Evolutionary conservation across 2,329 filamentous ascomycete genomes (phyloP).

Genomic region (Colletotrichum sp.): DNA sequence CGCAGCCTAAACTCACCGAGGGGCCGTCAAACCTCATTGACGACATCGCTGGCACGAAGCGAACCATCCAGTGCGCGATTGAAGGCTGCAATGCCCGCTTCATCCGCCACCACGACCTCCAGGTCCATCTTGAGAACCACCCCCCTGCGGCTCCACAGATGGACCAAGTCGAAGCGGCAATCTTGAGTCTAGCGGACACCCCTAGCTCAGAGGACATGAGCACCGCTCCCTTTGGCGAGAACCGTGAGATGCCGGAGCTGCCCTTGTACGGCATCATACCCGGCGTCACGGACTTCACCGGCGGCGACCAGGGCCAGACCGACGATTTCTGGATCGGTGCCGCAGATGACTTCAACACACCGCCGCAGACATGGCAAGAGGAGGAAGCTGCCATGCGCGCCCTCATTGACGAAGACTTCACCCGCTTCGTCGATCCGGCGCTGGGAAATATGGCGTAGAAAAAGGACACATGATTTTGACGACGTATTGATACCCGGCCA

Average conservation of each 20-base stretch:
- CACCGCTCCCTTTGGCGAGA: background rate
- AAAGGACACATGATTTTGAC: background rate
- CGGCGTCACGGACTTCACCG: slow-evolving; percentile 1
- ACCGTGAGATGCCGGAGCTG: slow-evolving; percentile 20
- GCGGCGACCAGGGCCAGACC: background rate
- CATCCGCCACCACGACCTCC: slow-evolving; percentile 54
- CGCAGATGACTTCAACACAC: slow-evolving; percentile 32
- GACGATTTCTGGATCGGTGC: slow-evolving; percentile 35
- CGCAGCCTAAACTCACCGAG: slow-evolving; percentile 27
- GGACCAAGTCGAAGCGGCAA: slow-evolving; percentile 19
- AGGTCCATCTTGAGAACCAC: slow-evolving; percentile 46
- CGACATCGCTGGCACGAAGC: slow-evolving; percentile 47
- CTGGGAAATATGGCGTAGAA: slow-evolving; percentile 1
- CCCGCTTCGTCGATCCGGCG: slow-evolving; percentile 18
- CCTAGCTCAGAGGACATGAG: slow-evolving; percentile 7
- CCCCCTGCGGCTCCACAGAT: slow-evolving; percentile 19
- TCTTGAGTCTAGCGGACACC: slow-evolving; percentile 21
- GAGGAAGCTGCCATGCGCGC: slow-evolving; percentile 50
- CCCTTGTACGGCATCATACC: slow-evolving; percentile 15
- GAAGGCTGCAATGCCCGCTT: slow-evolving; percentile 51
- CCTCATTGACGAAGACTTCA: slow-evolving; percentile 29
- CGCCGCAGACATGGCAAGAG: slow-evolving; percentile 41
- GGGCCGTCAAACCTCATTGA: slow-evolving; percentile 41
- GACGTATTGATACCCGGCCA: slow-evolving; percentile 20
- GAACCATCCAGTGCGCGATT: slow-evolving; percentile 47